phyloP scores from a whole-genome alignment of 345 rosid genomes.

The Bretschneidera sinensis region DNA sequence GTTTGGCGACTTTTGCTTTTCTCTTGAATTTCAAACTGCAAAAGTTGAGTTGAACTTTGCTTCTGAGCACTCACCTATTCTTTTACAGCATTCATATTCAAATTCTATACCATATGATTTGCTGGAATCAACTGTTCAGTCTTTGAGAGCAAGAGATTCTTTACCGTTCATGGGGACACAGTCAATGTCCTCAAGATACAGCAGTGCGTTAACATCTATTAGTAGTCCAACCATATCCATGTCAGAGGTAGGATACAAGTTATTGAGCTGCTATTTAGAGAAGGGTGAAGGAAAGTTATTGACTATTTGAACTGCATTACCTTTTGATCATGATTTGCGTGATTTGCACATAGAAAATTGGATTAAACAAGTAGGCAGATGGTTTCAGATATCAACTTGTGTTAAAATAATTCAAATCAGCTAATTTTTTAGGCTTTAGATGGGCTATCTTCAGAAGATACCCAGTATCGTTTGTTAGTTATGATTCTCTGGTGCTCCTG shows the following conservation, averaged over 20 bases:
- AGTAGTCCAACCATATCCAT: slow-evolving; percentile 16
- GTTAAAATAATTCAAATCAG: background rate
- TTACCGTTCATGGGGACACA: slow-evolving; percentile 18
- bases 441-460: background rate
- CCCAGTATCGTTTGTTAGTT: background rate
- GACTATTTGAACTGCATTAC: background rate
- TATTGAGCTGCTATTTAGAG: background rate
- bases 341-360: background rate
- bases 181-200: slow-evolving; percentile 23
- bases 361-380: too few relatives aligned
- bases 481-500: background rate
- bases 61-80: slow-evolving; percentile 8
- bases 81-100: slow-evolving; percentile 21
- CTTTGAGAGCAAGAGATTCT: slow-evolving; percentile 21
- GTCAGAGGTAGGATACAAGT: slow-evolving; percentile 31
- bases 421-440: background rate
- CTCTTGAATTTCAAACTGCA: slow-evolving; percentile 2
- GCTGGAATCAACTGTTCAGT: slow-evolving; percentile 17
- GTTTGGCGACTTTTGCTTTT: background rate
- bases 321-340: too few relatives aligned
- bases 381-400: too few relatives aligned
- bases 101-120: slow-evolving; percentile 19
- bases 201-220: slow-evolving; percentile 19
- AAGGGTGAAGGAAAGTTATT: background rate
- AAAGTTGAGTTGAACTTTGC: background rate